Base-by-base conservation (phyloP, 2,329 filamentous ascomycete species). In the Eurotiales sp. region DNA sequence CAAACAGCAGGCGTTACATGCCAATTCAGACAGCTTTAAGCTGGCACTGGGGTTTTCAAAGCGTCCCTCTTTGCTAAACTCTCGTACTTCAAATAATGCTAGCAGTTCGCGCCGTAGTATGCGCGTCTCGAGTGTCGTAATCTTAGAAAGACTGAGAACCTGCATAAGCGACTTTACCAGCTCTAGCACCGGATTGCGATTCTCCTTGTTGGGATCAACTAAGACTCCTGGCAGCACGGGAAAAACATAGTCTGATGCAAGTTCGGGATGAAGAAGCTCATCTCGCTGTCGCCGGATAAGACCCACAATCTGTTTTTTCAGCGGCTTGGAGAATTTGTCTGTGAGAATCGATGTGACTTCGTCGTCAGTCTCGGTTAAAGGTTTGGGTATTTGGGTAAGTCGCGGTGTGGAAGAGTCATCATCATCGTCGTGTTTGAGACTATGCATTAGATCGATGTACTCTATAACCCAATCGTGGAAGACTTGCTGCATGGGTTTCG, bases 391-490 rank as follows among this genome's bases (percentile, higher is more conserved):
- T 58, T 87, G 86, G 4, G 83, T 85, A 12, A 75, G 65, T 43
- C 82, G 73, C 14, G 77, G 76, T 2, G 74, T 77, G 80, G 85
- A 2, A 76, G 87, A 52, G 79, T 73, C 17, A 77, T 79, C 41
- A 48, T 55, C 55, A 61, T 56, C 70, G 30, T 87, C 85, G 5
- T 85, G 82, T 70, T 97, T 99, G 55, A 91, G 78, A 11, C 77
- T 74, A 63, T 96, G 91, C 91, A 99, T 96, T 50, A 96, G 78
- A 58, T 96, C 85, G 58, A 99, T 88, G 69, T 96, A 99, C 65
- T 96, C 90, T 12, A 96, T 83, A 3, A 96, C 83, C 90, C 91
- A 96, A 60, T 95, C 86, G 56, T 91, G 82, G 75, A 99, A 99
- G 8, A 85, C 81, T 0, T 86, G 80, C 63, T 97, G 91, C 44